These are phyloP conservation scores for Naganishia cerealis DNA, from an alignment of 1,284 basidiomycete species.

Conservation along the genomic window DNA sequence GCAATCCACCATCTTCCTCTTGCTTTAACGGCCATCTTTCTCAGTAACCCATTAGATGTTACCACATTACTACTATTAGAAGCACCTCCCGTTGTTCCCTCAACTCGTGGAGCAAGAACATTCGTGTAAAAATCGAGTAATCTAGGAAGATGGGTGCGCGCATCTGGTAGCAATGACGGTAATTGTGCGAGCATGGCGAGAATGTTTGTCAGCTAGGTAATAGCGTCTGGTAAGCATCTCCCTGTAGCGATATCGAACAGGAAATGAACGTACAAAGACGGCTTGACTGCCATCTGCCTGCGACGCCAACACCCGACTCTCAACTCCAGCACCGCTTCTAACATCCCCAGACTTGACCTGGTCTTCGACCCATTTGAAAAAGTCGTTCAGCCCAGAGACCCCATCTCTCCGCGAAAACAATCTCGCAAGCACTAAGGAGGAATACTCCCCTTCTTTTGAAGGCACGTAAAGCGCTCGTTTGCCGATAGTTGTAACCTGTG, in stretches of 20 bases:
- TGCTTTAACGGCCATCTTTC: constrained; percentile 51
- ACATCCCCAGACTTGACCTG: constrained; percentile 36
- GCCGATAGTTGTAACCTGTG: constrained; percentile 52
- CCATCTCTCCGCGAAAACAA: constrained; percentile 51
- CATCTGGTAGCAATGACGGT: constrained; percentile 42
- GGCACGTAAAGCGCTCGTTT: constrained; percentile 48
- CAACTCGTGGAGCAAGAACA: constrained; percentile 45
- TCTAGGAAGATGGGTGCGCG: constrained; percentile 21
- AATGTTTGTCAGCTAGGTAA: constrained; percentile 33
- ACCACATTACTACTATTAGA: background rate
- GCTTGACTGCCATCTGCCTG: constrained; percentile 11
- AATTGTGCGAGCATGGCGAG: constrained; percentile 47
- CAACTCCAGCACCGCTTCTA: constrained; percentile 35
- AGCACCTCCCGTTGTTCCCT: constrained; percentile 42
- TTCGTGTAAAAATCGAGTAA: constrained; percentile 37
- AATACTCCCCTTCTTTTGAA: constrained; percentile 50
- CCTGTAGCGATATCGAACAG: background rate
- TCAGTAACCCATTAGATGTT: constrained; percentile 41
- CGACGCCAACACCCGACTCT: background rate
- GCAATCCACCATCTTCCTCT: constrained; percentile 52
- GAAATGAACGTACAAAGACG: constrained; percentile 13
- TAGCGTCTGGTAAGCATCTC: background rate
- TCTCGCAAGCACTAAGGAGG: constrained; percentile 49
- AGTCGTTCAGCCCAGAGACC: constrained; percentile 42
- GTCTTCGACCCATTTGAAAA: constrained; percentile 43